Percentiles rank a stretch among this genome's conserved stretches.
phyloP scores from a whole-genome alignment of 2,329 filamentous ascomycete species.

The Pochonia chlamydosporia region DNA sequence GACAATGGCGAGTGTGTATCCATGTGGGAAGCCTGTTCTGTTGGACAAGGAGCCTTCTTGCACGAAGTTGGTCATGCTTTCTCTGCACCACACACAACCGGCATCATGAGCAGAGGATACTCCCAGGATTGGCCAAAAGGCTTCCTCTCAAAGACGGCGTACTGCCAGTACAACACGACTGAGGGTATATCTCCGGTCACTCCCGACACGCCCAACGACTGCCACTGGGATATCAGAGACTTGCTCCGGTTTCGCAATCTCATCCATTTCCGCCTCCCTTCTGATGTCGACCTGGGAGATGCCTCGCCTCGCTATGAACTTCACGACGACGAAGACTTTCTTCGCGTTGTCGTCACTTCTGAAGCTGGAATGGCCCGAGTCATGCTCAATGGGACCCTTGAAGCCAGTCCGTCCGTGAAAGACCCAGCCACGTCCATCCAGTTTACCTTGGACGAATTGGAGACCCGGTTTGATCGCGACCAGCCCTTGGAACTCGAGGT shows the following conservation, averaged over 20 bases:
- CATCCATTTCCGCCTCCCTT: slow-evolving; percentile 61
- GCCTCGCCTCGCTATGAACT: not conserved
- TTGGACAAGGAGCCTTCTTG: slow-evolving; percentile 63
- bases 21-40: slow-evolving; percentile 39
- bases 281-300: slow-evolving; percentile 35
- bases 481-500: too few relatives aligned
- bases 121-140: slow-evolving; percentile 34
- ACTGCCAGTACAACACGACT: slow-evolving; percentile 20
- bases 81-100: slow-evolving; percentile 61
- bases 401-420: too few relatives aligned
- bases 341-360: too few relatives aligned
- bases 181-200: slow-evolving; percentile 14
- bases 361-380: too few relatives aligned
- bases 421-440: too few relatives aligned
- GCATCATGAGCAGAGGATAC: slow-evolving; percentile 53
- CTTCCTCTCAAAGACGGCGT: slow-evolving; percentile 30
- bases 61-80: slow-evolving; percentile 68
- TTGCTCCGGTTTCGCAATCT: slow-evolving; percentile 62
- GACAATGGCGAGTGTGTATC: slow-evolving; percentile 35
- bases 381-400: too few relatives aligned
- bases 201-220: slow-evolving; percentile 46
- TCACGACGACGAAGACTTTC: not conserved
- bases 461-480: too few relatives aligned
- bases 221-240: slow-evolving; percentile 63
- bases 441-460: too few relatives aligned